A percentile compares a stretch with the other conserved stretches of the same genome.
Evolutionary conservation across 2,329 filamentous ascomycete species (phyloP).

Genomic region (Epichloe typhina): DNA sequence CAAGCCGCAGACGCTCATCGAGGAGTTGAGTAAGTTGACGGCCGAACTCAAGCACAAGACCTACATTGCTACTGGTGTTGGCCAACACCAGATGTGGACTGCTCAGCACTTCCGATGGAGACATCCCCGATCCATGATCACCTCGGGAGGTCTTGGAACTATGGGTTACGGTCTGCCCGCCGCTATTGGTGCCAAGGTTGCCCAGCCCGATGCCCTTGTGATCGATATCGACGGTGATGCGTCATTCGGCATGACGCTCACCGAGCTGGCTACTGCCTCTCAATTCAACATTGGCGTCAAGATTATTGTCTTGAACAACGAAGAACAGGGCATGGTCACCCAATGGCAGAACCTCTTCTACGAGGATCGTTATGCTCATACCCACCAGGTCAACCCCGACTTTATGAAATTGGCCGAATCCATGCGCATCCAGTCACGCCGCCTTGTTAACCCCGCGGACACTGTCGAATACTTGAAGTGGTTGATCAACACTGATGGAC

Average conservation of each 20-base stretch:
- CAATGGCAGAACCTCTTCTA: conserved; percentile 99
- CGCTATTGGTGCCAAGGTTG: conserved; percentile 86
- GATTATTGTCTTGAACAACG: conserved; percentile 87
- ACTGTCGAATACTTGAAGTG: conserved; percentile 69
- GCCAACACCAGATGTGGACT: conserved; percentile 98
- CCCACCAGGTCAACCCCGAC: conserved; percentile 89
- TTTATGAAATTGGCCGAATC: conserved; percentile 87
- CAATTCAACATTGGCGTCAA: conserved; percentile 97
- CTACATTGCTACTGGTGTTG: conserved; percentile 86
- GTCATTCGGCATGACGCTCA: conserved; percentile 97
- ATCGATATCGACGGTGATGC: conserved; percentile 95
- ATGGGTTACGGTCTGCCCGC: conserved; percentile 95
- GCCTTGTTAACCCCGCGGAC: conserved; percentile 62
- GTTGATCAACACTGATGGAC: conserved; percentile 83
- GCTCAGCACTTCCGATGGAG: conserved; percentile 96
- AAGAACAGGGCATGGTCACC: conserved; percentile 97
- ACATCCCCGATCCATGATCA: conserved; percentile 85
- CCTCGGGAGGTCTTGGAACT: conserved; percentile 72
- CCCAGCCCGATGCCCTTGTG: conserved; percentile 60
- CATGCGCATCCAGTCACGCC: conserved; percentile 71
- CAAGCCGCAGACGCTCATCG: conserved; percentile 88
- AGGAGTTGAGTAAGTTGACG: conserved; percentile 77
- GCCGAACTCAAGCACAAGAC: conserved; percentile 68
- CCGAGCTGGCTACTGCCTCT: conserved; percentile 79
- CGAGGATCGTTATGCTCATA: conserved; percentile 83